Evolutionary conservation across 2,329 filamentous ascomycete genomes (phyloP).

Genomic region (Tricladium varicosporioides): DNA sequence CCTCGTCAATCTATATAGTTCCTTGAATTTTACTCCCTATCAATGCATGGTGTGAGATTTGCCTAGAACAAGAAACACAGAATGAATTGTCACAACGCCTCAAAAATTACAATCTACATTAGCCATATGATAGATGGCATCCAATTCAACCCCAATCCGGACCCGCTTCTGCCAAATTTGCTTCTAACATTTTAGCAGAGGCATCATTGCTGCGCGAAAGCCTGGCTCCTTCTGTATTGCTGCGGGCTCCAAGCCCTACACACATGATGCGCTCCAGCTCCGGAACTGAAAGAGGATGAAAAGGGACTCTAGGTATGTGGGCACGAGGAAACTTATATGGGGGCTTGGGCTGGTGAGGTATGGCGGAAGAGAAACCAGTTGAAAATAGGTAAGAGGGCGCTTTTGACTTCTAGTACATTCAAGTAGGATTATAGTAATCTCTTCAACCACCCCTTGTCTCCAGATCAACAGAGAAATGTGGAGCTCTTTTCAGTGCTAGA

Average conservation of each 20-base stretch:
- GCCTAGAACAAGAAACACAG: too few relatives aligned
- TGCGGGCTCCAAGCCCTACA: slow-evolving; percentile 14
- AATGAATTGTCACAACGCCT: too few relatives aligned
- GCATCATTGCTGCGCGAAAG: slow-evolving; percentile 4
- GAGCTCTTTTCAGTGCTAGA: too few relatives aligned
- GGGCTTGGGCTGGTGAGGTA: slow-evolving; percentile 15
- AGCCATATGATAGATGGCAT: slow-evolving; percentile 21
- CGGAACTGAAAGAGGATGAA: slow-evolving; percentile 19
- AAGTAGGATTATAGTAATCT: too few relatives aligned
- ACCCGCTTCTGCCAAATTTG: slow-evolving; percentile 15
- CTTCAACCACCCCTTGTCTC: too few relatives aligned
- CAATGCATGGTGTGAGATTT: too few relatives aligned
- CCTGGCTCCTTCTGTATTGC: slow-evolving; percentile 16
- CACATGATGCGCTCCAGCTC: slow-evolving; percentile 15
- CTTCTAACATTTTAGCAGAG: slow-evolving; percentile 2
- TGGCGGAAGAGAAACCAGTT: slow-evolving; percentile 13
- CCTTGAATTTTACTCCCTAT: too few relatives aligned
- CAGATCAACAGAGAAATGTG: too few relatives aligned
- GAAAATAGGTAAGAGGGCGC: too few relatives aligned
- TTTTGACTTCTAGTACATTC: too few relatives aligned
- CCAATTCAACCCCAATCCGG: slow-evolving; percentile 12
- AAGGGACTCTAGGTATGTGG: slow-evolving; percentile 19
- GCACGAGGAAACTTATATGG: slow-evolving; percentile 10
- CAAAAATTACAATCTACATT: too few relatives aligned
- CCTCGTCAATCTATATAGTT: too few relatives aligned